A percentile compares a stretch with the other conserved stretches of the same genome.
These are phyloP conservation scores for Penicillium crystallinum DNA, from an alignment of 495 filamentous ascomycete species.

Conservation along the genomic window DNA sequence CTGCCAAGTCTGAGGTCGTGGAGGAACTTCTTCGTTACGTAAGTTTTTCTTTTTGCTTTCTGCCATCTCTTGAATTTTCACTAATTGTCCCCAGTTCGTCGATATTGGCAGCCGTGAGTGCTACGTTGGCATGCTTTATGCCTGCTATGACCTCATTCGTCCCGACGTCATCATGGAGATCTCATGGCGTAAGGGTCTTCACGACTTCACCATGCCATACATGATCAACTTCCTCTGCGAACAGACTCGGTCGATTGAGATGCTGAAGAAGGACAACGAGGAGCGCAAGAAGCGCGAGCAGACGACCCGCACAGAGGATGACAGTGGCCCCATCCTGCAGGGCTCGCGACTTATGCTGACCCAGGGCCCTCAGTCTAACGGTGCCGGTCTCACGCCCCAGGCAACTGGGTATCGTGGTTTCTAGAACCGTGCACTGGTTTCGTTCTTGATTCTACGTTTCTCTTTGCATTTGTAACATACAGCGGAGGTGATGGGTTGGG, in stretches of 20 bases:
- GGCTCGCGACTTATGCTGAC: slow-evolving; percentile 95
- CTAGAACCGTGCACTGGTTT: slow-evolving; percentile 25
- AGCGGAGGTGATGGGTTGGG: slow-evolving; percentile 31
- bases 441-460: slow-evolving; percentile 10
- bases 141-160: slow-evolving; percentile 95
- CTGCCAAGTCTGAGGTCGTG: slow-evolving; percentile 81
- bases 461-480: slow-evolving; percentile 39
- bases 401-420: slow-evolving; percentile 67
- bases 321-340: slow-evolving; percentile 88
- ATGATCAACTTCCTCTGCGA: slow-evolving; percentile 98
- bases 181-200: slow-evolving; percentile 91
- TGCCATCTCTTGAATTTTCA: slow-evolving; percentile 1
- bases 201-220: slow-evolving; percentile 98
- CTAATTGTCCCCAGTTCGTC: slow-evolving; percentile 70
- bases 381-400: slow-evolving; percentile 65
- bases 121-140: slow-evolving; percentile 98
- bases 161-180: slow-evolving; percentile 90
- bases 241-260: slow-evolving; percentile 78
- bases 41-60: slow-evolving; percentile 42
- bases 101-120: slow-evolving; percentile 99
- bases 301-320: slow-evolving; percentile 81
- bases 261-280: slow-evolving; percentile 93
- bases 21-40: slow-evolving; percentile 96
- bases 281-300: slow-evolving; percentile 87
- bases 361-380: slow-evolving; percentile 81